phyloP scores from a whole-genome alignment of 208 protist genomes.

The Wallacemonas rigidus region DNA sequence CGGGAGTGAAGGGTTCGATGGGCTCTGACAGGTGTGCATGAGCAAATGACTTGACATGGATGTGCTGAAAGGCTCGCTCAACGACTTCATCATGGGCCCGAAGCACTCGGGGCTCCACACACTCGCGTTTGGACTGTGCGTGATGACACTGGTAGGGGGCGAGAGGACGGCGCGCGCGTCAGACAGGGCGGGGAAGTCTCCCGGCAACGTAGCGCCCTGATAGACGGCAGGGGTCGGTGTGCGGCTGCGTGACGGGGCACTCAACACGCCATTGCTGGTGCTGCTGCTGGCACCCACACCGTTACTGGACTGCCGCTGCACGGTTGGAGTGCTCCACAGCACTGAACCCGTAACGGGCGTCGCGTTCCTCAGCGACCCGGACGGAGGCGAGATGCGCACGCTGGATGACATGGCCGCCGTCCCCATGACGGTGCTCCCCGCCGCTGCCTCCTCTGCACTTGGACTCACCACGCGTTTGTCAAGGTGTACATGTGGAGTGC shows the following conservation, averaged over 20 bases:
- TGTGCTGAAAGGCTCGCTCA: background rate
- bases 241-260: background rate
- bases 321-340: background rate
- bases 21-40: background rate
- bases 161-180: background rate
- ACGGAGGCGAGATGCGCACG: too few relatives aligned
- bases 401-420: too few relatives aligned
- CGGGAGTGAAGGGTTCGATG: background rate
- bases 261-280: background rate
- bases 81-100: constrained; percentile 10
- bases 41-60: background rate
- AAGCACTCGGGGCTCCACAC: constrained; percentile 4
- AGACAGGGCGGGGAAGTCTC: too few relatives aligned
- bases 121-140: background rate
- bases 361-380: too few relatives aligned
- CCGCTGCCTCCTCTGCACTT: too few relatives aligned
- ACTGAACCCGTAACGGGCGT: background rate
- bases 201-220: too few relatives aligned
- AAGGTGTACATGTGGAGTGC: too few relatives aligned
- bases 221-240: background rate
- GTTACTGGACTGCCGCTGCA: background rate
- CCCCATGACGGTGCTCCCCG: too few relatives aligned
- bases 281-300: background rate
- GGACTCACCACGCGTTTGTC: too few relatives aligned
- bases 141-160: background rate